phyloP scores from a whole-genome alignment of 495 filamentous ascomycete genomes.

The Penicillium turbatum region DNA sequence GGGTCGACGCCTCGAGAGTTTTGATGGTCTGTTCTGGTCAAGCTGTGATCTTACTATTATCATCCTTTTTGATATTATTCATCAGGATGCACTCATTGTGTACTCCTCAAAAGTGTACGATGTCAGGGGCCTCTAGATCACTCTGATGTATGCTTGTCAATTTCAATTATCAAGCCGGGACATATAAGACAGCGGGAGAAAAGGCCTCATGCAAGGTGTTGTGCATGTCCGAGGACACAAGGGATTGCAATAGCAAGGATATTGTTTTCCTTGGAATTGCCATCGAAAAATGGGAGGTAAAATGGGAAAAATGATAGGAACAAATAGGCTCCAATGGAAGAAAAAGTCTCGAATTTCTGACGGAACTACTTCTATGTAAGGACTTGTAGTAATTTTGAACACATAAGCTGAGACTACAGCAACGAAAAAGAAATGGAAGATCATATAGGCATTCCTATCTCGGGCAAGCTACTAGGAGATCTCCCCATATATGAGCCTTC shows the following conservation, averaged over 20 bases:
- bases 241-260: not conserved
- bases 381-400: no score
- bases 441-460: not conserved
- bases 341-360: no score
- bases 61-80: not conserved
- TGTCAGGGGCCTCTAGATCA: not conserved
- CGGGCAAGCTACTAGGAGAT: not conserved
- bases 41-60: not conserved
- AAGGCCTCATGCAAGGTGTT: not conserved
- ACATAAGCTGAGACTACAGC: no score
- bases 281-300: not conserved
- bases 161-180: not conserved
- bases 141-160: not conserved
- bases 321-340: no score
- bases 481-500: not conserved
- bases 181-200: not conserved
- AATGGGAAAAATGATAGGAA: no score
- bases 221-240: not conserved
- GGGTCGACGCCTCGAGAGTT: constrained; percentile 29
- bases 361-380: no score
- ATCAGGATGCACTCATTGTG: not conserved
- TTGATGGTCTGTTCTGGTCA: constrained; percentile 6
- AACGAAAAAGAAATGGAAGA: not conserved
- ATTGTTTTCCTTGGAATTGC: no score
- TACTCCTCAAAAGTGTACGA: constrained; percentile 1